phyloP scores from a whole-genome alignment of 2,329 filamentous ascomycete species.

The Graphium sp. region DNA sequence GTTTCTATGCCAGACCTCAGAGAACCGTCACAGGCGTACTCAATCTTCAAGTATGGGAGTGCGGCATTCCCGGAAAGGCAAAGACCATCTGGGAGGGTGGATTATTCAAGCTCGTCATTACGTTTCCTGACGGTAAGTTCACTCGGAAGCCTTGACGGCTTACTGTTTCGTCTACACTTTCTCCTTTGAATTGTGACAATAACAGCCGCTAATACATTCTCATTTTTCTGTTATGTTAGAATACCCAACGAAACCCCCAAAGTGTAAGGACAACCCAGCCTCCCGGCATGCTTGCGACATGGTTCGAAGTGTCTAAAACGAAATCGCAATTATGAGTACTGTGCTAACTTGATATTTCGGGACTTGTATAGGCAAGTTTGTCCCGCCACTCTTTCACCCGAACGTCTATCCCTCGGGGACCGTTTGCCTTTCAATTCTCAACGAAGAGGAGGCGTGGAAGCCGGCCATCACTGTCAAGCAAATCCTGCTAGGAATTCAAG shows the following conservation, averaged over 20 bases:
- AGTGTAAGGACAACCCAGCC: slow-evolving; percentile 50
- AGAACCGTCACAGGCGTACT: slow-evolving; percentile 66
- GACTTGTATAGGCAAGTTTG: slow-evolving; percentile 66
- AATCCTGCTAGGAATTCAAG: slow-evolving; percentile 90
- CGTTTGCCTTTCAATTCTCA: slow-evolving; percentile 90
- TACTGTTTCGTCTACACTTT: too few species aligned
- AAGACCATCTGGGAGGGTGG: slow-evolving; percentile 98
- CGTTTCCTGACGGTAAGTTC: slow-evolving; percentile 78
- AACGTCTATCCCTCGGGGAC: slow-evolving; percentile 98
- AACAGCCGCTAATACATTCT: not conserved
- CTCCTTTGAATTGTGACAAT: not conserved
- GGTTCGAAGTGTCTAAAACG: not conserved
- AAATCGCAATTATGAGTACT: not conserved
- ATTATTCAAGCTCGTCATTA: slow-evolving; percentile 83
- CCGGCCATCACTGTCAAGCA: slow-evolving; percentile 97
- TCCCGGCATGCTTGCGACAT: not conserved
- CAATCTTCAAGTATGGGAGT: slow-evolving; percentile 93
- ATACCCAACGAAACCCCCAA: slow-evolving; percentile 96
- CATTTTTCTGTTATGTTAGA: slow-evolving; percentile 33
- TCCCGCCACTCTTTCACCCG: slow-evolving; percentile 88
- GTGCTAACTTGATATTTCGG: slow-evolving; percentile 1
- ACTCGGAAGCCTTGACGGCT: not conserved
- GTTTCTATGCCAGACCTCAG: slow-evolving; percentile 83
- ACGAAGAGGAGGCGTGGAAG: slow-evolving; percentile 98
- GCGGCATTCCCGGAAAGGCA: slow-evolving; percentile 86